These are phyloP conservation scores for Nectriaceae sp. DNA, from an alignment of 2,329 filamentous ascomycete species.

Conservation along the genomic window DNA sequence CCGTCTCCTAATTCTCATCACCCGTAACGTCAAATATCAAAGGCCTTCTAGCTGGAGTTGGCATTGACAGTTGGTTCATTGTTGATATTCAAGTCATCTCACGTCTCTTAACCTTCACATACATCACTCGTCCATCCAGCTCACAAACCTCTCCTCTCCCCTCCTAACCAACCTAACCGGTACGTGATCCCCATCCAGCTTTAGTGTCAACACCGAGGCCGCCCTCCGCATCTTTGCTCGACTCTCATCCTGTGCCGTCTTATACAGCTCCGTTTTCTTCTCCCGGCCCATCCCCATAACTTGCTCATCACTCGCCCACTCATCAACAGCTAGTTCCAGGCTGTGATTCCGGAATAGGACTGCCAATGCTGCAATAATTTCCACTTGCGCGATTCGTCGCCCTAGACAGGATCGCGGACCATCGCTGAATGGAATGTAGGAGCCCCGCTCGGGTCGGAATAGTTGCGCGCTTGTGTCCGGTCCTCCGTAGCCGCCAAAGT, in stretches of 20 bases:
- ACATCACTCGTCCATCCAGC: conserved; percentile 32
- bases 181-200: conserved; percentile 64
- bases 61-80: too few relatives aligned
- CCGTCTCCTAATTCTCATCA: too few relatives aligned
- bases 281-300: conserved; percentile 50
- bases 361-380: conserved; percentile 57
- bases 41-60: too few relatives aligned
- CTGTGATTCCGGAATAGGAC: conserved; percentile 61
- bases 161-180: conserved; percentile 69
- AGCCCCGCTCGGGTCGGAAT: conserved; percentile 59
- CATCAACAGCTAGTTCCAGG: conserved; percentile 69
- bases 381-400: conserved; percentile 59
- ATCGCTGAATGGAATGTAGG: conserved; percentile 61
- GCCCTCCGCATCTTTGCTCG: conserved; percentile 55
- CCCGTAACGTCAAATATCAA: too few relatives aligned
- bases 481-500: conserved; percentile 61
- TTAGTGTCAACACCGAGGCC: conserved; percentile 69
- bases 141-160: conserved; percentile 68
- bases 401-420: conserved; percentile 60
- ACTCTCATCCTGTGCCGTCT: conserved; percentile 58
- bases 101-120: too few relatives aligned
- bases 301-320: conserved; percentile 56
- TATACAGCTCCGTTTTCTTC: conserved; percentile 57
- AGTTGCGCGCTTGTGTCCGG: conserved; percentile 63
- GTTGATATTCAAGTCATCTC: too few relatives aligned